phyloP scores from a whole-genome alignment of 148 eudicot genomes.

The Chenopodium quinoa region DNA sequence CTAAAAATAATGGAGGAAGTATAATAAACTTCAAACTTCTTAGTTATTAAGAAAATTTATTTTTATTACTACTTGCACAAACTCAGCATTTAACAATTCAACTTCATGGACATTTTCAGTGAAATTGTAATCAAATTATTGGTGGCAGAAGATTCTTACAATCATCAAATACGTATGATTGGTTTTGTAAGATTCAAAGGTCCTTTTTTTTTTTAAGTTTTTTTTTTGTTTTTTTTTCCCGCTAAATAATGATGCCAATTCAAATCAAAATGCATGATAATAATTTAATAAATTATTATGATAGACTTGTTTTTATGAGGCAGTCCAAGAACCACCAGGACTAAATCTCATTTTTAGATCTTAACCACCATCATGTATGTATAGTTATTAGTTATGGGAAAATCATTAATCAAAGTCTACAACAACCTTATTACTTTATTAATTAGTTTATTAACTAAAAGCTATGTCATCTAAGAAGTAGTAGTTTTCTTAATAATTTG shows the following conservation, averaged over 20 bases:
- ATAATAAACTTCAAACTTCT: background rate
- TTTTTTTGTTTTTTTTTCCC: too few species aligned
- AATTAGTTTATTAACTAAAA: too few species aligned
- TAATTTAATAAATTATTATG: background rate
- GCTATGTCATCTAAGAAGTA: too few species aligned
- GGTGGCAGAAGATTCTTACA: background rate
- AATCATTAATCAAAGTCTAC: background rate
- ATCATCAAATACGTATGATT: background rate
- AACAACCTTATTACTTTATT: too few species aligned
- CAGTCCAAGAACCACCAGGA: background rate
- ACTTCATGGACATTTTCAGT: background rate
- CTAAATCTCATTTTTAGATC: background rate
- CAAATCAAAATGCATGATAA: background rate
- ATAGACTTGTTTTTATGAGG: background rate
- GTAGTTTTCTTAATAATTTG: too few species aligned
- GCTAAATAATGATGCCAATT: background rate
- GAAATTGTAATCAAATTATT: background rate
- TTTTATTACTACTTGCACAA: background rate
- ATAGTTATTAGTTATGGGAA: background rate
- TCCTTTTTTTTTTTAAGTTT: background rate
- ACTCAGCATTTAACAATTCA: background rate
- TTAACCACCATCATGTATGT: background rate
- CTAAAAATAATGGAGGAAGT: fast-evolving
- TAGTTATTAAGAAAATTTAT: background rate
- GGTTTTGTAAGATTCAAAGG: background rate